phyloP scores from a whole-genome alignment of 1,284 basidiomycete species.

The Irpex sp. region DNA sequence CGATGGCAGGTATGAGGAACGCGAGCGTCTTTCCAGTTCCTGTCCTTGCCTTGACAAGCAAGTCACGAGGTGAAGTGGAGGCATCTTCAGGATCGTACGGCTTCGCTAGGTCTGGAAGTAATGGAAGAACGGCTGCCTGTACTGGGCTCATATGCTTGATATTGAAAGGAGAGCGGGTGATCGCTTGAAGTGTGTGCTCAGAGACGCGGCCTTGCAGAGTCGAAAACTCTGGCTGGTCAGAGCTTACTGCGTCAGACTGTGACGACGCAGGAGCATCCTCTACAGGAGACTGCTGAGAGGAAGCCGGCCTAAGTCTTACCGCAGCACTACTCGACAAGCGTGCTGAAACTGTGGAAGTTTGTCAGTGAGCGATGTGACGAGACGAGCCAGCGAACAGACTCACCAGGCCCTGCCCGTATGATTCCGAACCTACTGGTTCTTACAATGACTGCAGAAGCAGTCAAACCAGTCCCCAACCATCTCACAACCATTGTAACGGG shows the following conservation, averaged over 20 bases:
- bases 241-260: constrained; percentile 2
- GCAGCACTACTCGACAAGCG: constrained; percentile 5
- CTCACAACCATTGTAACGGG: constrained; percentile 10
- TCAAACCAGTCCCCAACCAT: constrained; percentile 11
- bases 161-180: constrained; percentile 68
- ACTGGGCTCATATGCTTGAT: constrained; percentile 81
- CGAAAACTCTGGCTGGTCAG: constrained; percentile 32
- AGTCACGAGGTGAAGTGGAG: constrained; percentile 42
- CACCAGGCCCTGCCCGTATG: constrained; percentile 6
- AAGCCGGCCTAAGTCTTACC: background rate
- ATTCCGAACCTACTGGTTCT: constrained; percentile 16
- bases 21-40: constrained; percentile 93
- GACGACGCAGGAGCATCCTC: background rate
- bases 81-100: constrained; percentile 36
- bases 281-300: background rate
- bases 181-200: constrained; percentile 53
- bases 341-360: background rate
- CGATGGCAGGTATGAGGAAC: constrained; percentile 88
- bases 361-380: background rate
- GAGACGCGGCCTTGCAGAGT: constrained; percentile 40
- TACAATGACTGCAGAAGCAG: constrained; percentile 9
- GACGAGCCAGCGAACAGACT: background rate
- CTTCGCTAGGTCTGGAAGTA: constrained; percentile 55
- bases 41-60: constrained; percentile 86
- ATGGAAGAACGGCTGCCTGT: constrained; percentile 76